Base-by-base conservation (phyloP, 1,139 yeast genomes). In the Blastobotrys ciferrii region DNA sequence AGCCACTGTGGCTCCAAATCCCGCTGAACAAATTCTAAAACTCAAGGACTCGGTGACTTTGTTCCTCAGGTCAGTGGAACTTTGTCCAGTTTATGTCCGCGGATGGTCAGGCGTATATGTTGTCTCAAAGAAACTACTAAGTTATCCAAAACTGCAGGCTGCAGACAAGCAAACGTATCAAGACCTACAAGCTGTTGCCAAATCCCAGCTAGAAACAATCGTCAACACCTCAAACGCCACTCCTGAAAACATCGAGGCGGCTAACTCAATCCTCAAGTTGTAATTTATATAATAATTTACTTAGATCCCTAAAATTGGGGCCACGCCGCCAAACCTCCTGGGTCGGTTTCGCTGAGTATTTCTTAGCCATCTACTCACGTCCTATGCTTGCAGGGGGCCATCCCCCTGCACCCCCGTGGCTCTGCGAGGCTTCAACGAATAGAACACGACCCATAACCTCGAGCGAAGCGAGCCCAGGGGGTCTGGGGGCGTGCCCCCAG, bases 61-160 rank as follows among this genome's bases (percentile, higher is more conserved):
- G 59, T 85, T 79, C 58, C 69, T 84, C 48, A 75, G 94, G 53
- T 69, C 89, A 11, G 80, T 87, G 12, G 97, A 91, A 67, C 71
- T 91, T 42, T 83, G 87, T 57, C 86, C 84, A 38, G 72, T 73
- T 39, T 84, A 80, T 63, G 67, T 78, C 14, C 76, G 87, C 54
- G 85, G 87, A 18, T 89, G 96, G 96, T 69, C 81, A 48, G 95
- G 95, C 0, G 70, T 88, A 2, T 74, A 73, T 45, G 64, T 75
- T 2, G 67, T 79, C 1, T 53, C 74, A 6, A 55, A 58, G 18
- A 65, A 66, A 48, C 49, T 73, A 33, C 56, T 52, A 5, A 44
- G 49, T 6, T 52, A 55, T 48, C 60, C 58, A 42, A 58, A 57
- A 49, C 43, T 55, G 40, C 43, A 53, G 20, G 42, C 50, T n/a